These are phyloP conservation scores for Nakazawaea pomicola DNA, from an alignment of 805 yeast species.

Conservation along the genomic window DNA sequence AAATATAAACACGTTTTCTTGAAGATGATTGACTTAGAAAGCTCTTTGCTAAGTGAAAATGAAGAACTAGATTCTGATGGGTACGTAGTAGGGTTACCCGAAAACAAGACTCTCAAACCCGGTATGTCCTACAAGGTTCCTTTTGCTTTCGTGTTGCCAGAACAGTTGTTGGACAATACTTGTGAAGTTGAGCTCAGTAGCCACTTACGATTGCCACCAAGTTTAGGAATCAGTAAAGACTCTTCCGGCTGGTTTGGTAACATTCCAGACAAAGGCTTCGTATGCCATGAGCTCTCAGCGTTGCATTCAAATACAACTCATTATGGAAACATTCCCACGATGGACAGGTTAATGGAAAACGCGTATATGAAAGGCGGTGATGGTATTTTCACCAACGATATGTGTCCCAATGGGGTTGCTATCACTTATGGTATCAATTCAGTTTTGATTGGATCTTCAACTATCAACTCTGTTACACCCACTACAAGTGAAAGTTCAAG, in stretches of 20 bases:
- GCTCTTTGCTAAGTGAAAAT: conserved; percentile 4
- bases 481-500: not conserved
- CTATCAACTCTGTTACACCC: too few species aligned
- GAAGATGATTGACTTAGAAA: conserved; percentile 15
- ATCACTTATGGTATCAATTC: conserved; percentile 11
- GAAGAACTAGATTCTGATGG: conserved; percentile 3
- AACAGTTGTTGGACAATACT: conserved; percentile 8
- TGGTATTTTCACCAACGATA: conserved; percentile 14
- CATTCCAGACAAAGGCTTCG: conserved; percentile 13
- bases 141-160: conserved; percentile 12
- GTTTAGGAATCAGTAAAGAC: conserved; percentile 13
- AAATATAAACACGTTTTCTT: conserved; percentile 12
- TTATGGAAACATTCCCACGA: not conserved
- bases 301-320: conserved; percentile 8
- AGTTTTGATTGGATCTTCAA: conserved; percentile 12
- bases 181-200: conserved; percentile 11
- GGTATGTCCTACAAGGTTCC: conserved; percentile 11
- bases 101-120: conserved; percentile 4
- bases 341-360: not conserved
- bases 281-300: conserved; percentile 10
- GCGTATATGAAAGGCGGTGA: conserved; percentile 13
- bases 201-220: conserved; percentile 13
- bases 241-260: conserved; percentile 14
- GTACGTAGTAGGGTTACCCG: conserved; percentile 8
- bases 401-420: conserved; percentile 11